These are phyloP conservation scores for Hypoxylon intermedium DNA, from an alignment of 495 filamentous ascomycete genomes.

Conservation along the genomic window DNA sequence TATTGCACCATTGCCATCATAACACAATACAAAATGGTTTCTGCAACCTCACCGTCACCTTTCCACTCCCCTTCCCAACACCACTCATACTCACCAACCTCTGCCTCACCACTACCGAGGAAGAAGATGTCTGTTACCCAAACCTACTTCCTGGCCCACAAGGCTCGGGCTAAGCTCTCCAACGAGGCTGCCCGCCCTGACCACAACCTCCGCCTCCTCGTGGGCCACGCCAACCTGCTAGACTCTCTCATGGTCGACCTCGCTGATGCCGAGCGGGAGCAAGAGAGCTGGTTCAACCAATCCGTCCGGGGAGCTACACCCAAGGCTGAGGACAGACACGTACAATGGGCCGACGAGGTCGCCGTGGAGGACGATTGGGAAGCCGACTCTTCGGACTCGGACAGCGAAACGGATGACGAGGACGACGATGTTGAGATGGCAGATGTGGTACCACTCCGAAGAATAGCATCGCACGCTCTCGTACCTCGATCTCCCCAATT, in stretches of 20 bases:
- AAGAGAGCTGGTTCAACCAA: slow-evolving; percentile 98
- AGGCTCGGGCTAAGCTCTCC: slow-evolving; percentile 93
- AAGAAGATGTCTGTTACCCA: slow-evolving; percentile 89
- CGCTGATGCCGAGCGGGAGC: slow-evolving; percentile 90
- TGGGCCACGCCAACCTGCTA: slow-evolving; percentile 96
- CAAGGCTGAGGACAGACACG: slow-evolving; percentile 67
- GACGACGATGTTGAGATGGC: slow-evolving; percentile 59
- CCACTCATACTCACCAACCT: slow-evolving; percentile 34
- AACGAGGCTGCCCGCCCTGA: slow-evolving; percentile 86
- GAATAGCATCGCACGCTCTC: slow-evolving; percentile 50
- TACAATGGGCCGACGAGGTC: slow-evolving; percentile 87
- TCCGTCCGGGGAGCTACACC: slow-evolving; percentile 77
- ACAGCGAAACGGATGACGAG: slow-evolving; percentile 53
- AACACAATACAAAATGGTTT: slow-evolving; percentile 44
- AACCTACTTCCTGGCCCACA: slow-evolving; percentile 97
- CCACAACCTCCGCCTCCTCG: slow-evolving; percentile 91
- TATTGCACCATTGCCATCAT: slow-evolving; percentile 36
- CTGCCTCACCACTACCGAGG: slow-evolving; percentile 40
- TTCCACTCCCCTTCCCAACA: slow-evolving; percentile 33
- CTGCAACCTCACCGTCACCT: slow-evolving; percentile 36
- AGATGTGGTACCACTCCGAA: slow-evolving; percentile 53
- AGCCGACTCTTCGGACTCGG: slow-evolving; percentile 67
- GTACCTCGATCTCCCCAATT: slow-evolving; percentile 40
- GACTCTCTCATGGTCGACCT: slow-evolving; percentile 96
- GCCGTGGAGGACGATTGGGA: slow-evolving; percentile 77